Conservation (phyloP, 371 early-diverging fungal species). For the Actinomucor elegans region DNA sequence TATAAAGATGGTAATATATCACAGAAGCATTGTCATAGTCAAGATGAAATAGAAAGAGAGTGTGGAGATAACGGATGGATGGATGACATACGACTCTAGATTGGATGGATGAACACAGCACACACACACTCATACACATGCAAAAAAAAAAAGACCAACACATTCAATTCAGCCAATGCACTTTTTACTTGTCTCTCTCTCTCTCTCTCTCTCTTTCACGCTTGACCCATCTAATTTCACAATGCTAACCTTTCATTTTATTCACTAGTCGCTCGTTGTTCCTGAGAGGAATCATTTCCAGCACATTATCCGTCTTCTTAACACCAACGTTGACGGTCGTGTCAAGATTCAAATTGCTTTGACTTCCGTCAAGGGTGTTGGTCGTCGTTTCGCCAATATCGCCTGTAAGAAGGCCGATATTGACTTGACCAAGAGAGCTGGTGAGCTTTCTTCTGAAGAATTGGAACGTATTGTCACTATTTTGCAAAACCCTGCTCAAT, state of each 20-base stretch:
- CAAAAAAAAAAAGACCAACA: too few relatives aligned
- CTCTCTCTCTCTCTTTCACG: too few relatives aligned
- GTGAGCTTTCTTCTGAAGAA: constrained; percentile 96
- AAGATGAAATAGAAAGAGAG: too few relatives aligned
- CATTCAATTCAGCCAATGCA: too few relatives aligned
- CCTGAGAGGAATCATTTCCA: constrained; percentile 88
- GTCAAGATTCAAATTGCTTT: constrained; percentile 95
- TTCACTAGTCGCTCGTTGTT: constrained; percentile 81
- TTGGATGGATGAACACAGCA: too few relatives aligned
- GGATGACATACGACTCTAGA: too few relatives aligned
- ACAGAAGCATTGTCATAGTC: not conserved
- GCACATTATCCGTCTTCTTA: constrained; percentile 99
- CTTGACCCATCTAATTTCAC: too few relatives aligned
- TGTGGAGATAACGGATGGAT: too few relatives aligned
- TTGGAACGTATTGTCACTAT: constrained; percentile 89
- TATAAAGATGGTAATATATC: not conserved
- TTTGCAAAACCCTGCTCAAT: constrained; percentile 92
- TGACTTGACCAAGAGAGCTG: constrained; percentile 95
- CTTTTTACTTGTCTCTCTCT: too few relatives aligned
- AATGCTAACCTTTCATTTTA: constrained; percentile 9
- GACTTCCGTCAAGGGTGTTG: constrained; percentile 98
- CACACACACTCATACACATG: too few relatives aligned
- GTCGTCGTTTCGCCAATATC: constrained; percentile 97
- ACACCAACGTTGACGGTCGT: constrained; percentile 99
- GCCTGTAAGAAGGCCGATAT: constrained; percentile 99